Evolutionary conservation across 1,139 yeast genomes (phyloP).

Genomic region (Taiozyma sp.): DNA sequence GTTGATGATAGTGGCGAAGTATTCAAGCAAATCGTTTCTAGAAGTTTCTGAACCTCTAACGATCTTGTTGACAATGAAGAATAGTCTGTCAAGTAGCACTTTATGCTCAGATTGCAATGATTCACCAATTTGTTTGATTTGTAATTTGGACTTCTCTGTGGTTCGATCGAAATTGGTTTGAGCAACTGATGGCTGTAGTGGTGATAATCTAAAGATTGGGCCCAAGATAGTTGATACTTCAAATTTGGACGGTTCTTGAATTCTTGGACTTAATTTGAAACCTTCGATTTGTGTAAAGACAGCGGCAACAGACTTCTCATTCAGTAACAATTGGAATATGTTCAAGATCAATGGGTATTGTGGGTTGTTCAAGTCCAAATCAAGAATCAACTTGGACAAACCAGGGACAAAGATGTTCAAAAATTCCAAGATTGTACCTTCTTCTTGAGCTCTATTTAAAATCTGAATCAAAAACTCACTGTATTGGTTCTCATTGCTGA

Average conservation of each 20-base stretch:
- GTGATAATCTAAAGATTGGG: slow-evolving; percentile 72
- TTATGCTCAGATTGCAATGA: slow-evolving; percentile 59
- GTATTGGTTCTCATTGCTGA: slow-evolving; percentile 34
- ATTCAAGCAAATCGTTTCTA: slow-evolving; percentile 56
- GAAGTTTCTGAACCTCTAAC: slow-evolving; percentile 72
- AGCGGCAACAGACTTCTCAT: slow-evolving; percentile 59
- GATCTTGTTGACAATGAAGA: slow-evolving; percentile 65
- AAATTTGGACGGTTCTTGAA: slow-evolving; percentile 39
- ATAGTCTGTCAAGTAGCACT: slow-evolving; percentile 54
- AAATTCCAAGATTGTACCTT: slow-evolving; percentile 59
- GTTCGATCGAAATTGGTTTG: slow-evolving; percentile 37
- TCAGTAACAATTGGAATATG: slow-evolving; percentile 55
- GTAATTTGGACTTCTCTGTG: slow-evolving; percentile 37
- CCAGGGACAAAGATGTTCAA: slow-evolving; percentile 52
- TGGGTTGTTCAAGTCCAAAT: slow-evolving; percentile 40
- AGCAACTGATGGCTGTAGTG: slow-evolving; percentile 51
- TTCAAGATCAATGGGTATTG: slow-evolving; percentile 33
- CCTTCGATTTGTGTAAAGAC: slow-evolving; percentile 53
- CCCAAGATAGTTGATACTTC: slow-evolving; percentile 71
- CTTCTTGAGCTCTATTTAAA: slow-evolving; percentile 55
- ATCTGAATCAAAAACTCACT: slow-evolving; percentile 57
- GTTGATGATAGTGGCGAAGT: slow-evolving; percentile 70
- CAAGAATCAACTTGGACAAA: slow-evolving; percentile 28
- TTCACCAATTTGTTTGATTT: slow-evolving; percentile 44
- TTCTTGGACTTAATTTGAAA: slow-evolving; percentile 34